Evolutionary conservation across 2,329 filamentous ascomycete species (phyloP), one percentile per base, ranked within the genome.

Genomic region (Aureobasidium zeae): DNA sequence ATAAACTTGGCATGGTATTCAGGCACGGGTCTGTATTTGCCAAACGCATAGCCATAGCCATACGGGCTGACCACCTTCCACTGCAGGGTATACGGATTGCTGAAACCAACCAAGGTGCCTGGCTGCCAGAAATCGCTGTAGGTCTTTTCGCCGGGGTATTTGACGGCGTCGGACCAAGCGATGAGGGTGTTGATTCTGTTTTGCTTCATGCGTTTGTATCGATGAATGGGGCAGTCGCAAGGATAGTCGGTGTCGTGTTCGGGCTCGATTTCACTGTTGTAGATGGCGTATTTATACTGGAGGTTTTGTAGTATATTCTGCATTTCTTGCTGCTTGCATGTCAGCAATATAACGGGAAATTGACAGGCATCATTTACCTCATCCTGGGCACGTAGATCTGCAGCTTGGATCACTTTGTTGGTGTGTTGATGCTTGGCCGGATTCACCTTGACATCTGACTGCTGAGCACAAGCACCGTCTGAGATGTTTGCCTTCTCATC

Each of bases 191-290:
- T 36, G 17, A 63, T 57, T 5, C 67, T 61, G n/a, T 44, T 48
- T 42, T 53, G 52, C 49, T 69, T 69, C 33, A 48, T 53, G 12
- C 47, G 48, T 38, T 60, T 49, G 48, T 68, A 70, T 17, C 56
- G 48, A 46, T 68, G 66, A 32, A 70, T 63, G 2, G 55, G 45
- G 46, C 68, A 70, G 28, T 44, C 44, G 49, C 68, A 70, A 20
- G 53, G 55, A 45, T 57, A 59, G 4, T 66, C 63, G 9, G 55
- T 52, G 7, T 69, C 65, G 47, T 70, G 66, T 43, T 70, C 67
- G 8, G 68, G 68, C 49, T 70, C 67, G 30, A 70, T 63, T 37
- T 70, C 67, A 36, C 54, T 57, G 48, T 70, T 70, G 54, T 64
- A 71, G 30, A 70, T 67, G 10, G 50, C 43, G 50, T 63, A 62